Evolutionary conservation across 495 filamentous ascomycete genomes (phyloP), one percentile per base, ranked within the genome.

Genomic region (Usnea hakonensis): DNA sequence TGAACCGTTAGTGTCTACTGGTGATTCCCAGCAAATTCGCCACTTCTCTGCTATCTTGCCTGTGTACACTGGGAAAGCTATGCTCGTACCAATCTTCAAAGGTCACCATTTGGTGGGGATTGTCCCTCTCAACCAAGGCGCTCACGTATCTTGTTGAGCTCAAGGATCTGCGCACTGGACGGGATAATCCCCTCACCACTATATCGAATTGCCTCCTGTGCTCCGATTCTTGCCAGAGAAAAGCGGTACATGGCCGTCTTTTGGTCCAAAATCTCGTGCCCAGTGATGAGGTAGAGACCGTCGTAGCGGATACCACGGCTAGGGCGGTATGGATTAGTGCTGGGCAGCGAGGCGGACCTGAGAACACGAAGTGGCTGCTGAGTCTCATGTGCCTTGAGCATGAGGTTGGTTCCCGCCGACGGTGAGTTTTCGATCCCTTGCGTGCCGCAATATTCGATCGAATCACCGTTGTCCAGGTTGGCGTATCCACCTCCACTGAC

Each of bases 391-490:
- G 71, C 68, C 8, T 75, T 72, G 40, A 81, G 65, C 53, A 85
- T 61, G 0, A 70, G 59, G 2, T 67, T 58, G 0, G 82, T 84
- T 5, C 37, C 55, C 1, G 58, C 17, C 2, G 58, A 64, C 19
- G 71, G 69, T 0, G 64, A 64, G n/a, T 63, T 64, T 23, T 72
- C 63, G 16, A 55, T 63, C 11, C 71, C 71, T 14, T 74, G 67
- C 0, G 82, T 85, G 3, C 83, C 82, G 61, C 76, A 80, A 64
- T 85, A 85, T 30, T 73, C 66, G 2, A 85, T 67, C 1, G 36
- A 60, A 26, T 76, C 71, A 41, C 82, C 80, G 14, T 78, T 64
- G 41, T 81, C 70, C 53, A 77, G 72, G 38, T 77, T 75, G 33
- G 75, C 80, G 37, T 79, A 77, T 35, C 70, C 75, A 3, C 71